Evolutionary conservation across 768 basidiomycete genomes (phyloP), one percentile per base, ranked within the genome.

Genomic region (Auriscalpium orientale): DNA sequence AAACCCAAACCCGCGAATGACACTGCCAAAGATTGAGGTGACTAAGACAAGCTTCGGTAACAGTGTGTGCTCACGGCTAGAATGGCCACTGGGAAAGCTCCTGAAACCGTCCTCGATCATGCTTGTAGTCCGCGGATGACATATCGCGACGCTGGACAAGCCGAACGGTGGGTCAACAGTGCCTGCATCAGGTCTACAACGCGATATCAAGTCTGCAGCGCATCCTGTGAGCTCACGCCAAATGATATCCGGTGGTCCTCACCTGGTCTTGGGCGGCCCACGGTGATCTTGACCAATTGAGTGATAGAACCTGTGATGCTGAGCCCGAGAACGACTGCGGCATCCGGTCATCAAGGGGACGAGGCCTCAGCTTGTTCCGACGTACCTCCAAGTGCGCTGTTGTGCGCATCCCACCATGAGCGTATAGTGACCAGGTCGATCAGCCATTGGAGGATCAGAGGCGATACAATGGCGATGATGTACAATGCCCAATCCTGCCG

Each of bases 1-100:
- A 94, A 95, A 1, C 89, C 91, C 8, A 99, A 77, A 1, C 95
- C 95, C 7, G 93, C 91, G 67, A 95, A 98, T 0, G 94, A 91
- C 53, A 95, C 92, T 91, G 43, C 11, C 33, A 51, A 34, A 54
- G 48, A 16, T 49, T 37, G 50, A 28, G 58, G 13, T 35, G 44
- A 56, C 10, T 46, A 34, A 46, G 22, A 21, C 13, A 21, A 4
- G 18, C 36, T 43, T 34, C 12, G 22, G 13, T 28, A 28, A 28
- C 28, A 28, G 2, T 28, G 28, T 28, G 28, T 2, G 72, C 87
- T 50, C 71, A 94, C 92, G 58, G 62, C 90, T 92, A 3, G 91
- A 86, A 70, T 97, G 94, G 1, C 95, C 95, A 53, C 89, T 91
- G 13, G 87, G 88, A 69, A 98, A 97, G 66, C 91, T 94, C 62